Evolutionary conservation across 2,329 filamentous ascomycete genomes (phyloP).

Genomic region (Hypoxylon sp.): DNA sequence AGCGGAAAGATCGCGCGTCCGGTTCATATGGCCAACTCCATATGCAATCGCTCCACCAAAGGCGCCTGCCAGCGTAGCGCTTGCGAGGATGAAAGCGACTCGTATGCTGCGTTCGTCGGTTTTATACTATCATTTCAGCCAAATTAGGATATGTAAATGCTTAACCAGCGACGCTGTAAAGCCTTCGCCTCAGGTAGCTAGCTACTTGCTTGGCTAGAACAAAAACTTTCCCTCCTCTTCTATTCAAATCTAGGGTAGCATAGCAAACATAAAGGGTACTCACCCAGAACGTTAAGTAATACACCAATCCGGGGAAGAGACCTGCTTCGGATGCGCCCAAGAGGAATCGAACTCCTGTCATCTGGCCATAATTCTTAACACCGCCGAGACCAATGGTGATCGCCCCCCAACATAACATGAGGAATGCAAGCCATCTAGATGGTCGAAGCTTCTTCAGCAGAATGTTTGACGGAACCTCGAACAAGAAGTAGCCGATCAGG

Average conservation of each 20-base stretch:
- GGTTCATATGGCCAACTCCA: constrained; percentile 80
- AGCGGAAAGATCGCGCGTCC: constrained; percentile 70
- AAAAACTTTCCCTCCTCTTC: not conserved
- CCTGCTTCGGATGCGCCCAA: constrained; percentile 80
- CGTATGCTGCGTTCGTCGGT: constrained; percentile 79
- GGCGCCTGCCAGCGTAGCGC: constrained; percentile 79
- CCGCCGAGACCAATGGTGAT: constrained; percentile 78
- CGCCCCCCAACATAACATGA: constrained; percentile 77
- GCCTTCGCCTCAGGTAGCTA: not conserved
- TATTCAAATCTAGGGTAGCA: not conserved
- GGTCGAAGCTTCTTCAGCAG: constrained; percentile 76
- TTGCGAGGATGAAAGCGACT: constrained; percentile 79
- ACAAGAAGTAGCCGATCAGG: constrained; percentile 59
- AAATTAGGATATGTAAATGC: constrained; percentile 18
- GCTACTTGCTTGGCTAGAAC: not conserved
- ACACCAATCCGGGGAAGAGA: constrained; percentile 75
- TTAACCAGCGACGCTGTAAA: not conserved
- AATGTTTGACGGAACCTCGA: constrained; percentile 77
- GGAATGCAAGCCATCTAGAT: constrained; percentile 75
- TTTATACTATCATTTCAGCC: constrained; percentile 65
- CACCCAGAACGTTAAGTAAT: constrained; percentile 79
- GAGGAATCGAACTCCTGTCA: constrained; percentile 78
- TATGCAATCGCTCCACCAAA: constrained; percentile 84
- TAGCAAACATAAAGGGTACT: constrained; percentile 30
- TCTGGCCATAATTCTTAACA: constrained; percentile 71